Evolutionary conservation across 2,329 filamentous ascomycete species (phyloP).

Genomic region (Elsinoe necatrix): DNA sequence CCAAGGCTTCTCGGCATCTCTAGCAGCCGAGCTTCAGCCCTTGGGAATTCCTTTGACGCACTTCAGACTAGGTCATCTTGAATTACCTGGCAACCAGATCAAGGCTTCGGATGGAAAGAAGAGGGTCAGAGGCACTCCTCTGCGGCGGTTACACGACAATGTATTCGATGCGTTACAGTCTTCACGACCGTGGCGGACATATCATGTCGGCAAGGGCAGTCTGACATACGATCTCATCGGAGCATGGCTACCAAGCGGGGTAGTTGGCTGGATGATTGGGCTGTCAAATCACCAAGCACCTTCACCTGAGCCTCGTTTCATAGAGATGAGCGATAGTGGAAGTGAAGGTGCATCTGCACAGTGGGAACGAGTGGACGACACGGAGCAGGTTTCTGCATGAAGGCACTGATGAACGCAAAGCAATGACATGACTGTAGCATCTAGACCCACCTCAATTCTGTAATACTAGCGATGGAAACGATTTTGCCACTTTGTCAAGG

Average conservation of each 20-base stretch:
- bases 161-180: constrained; percentile 83
- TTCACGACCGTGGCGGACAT: constrained; percentile 49
- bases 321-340: constrained; percentile 17
- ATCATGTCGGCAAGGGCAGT: constrained; percentile 78
- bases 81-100: constrained; percentile 53
- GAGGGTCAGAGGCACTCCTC: constrained; percentile 45
- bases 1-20: constrained; percentile 73
- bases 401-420: constrained; percentile 17
- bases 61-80: constrained; percentile 84
- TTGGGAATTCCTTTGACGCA: constrained; percentile 73
- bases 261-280: constrained; percentile 94
- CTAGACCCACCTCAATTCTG: constrained; percentile 16
- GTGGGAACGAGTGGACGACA: constrained; percentile 38
- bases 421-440: constrained; percentile 16
- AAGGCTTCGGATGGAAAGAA: constrained; percentile 38
- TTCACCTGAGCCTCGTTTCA: background rate
- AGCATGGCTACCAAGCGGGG: constrained; percentile 62
- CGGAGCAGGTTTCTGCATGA: constrained; percentile 18
- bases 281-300: constrained; percentile 32
- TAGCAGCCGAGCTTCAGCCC: constrained; percentile 69
- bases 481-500: background rate
- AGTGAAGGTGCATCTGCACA: constrained; percentile 28
- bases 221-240: constrained; percentile 80
- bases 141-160: constrained; percentile 72
- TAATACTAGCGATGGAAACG: constrained; percentile 11